These are phyloP conservation scores for Pyricularia pennisetigena DNA, from an alignment of 2,329 filamentous ascomycete genomes.

Conservation along the genomic window DNA sequence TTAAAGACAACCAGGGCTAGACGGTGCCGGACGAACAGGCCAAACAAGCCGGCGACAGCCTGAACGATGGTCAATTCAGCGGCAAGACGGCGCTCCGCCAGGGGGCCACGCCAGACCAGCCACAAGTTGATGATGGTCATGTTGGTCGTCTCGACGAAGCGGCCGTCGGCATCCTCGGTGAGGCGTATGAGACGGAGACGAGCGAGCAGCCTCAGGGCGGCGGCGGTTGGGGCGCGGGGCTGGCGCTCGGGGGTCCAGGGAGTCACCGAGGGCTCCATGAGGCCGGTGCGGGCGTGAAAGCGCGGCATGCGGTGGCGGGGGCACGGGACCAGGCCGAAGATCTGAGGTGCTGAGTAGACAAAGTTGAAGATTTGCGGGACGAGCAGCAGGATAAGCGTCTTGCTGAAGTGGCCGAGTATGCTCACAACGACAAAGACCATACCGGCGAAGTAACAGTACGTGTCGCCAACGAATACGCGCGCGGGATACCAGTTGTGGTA, in stretches of 20 bases:
- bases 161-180: constrained; percentile 54
- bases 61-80: constrained; percentile 75
- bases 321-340: constrained; percentile 84
- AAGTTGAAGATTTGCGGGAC: constrained; percentile 97
- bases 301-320: constrained; percentile 84
- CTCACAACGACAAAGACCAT: constrained; percentile 98
- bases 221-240: constrained; percentile 53
- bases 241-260: constrained; percentile 61
- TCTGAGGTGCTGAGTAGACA: constrained; percentile 81
- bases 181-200: constrained; percentile 59
- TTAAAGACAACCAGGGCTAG: constrained; percentile 84
- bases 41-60: constrained; percentile 63
- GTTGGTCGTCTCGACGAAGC: constrained; percentile 74
- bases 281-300: constrained; percentile 76
- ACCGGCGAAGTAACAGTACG: constrained; percentile 98
- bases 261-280: constrained; percentile 80
- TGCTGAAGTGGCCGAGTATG: constrained; percentile 95
- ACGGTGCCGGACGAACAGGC: constrained; percentile 75
- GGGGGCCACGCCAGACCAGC: constrained; percentile 88
- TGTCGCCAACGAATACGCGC: constrained; percentile 92
- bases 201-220: constrained; percentile 58
- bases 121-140: constrained; percentile 92
- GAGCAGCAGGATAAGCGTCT: constrained; percentile 84
- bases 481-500: constrained; percentile 95
- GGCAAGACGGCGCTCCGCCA: constrained; percentile 77